A percentile compares a stretch with the other conserved stretches of the same genome.
phyloP scores from a whole-genome alignment of 2,329 filamentous ascomycete genomes.

The Raffaelea ambrosiae region DNA sequence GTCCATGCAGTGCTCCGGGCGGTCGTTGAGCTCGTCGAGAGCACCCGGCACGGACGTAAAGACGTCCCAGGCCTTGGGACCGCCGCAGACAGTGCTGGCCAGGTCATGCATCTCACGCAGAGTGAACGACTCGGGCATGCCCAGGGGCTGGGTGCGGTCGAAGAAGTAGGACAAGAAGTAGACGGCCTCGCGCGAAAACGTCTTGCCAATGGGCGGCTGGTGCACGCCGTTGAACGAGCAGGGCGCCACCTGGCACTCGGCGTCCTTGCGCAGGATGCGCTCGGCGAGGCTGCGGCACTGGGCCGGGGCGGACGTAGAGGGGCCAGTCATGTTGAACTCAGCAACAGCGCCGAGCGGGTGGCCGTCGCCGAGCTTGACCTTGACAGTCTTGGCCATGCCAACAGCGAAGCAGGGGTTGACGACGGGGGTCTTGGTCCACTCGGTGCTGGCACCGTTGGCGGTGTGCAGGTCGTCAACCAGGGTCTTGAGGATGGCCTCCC shows the following conservation, averaged over 20 bases:
- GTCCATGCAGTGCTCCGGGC: constrained; percentile 89
- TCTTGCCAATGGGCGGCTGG: constrained; percentile 86
- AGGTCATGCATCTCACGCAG: constrained; percentile 83
- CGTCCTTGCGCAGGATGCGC: constrained; percentile 82
- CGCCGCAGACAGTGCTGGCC: constrained; percentile 74
- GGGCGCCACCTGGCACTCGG: constrained; percentile 71
- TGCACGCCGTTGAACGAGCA: constrained; percentile 98
- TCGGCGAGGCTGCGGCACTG: constrained; percentile 89
- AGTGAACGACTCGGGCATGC: constrained; percentile 98
- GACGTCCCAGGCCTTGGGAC: constrained; percentile 67
- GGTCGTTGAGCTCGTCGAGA: constrained; percentile 66
- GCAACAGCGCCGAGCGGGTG: constrained; percentile 57
- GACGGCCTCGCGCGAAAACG: constrained; percentile 82
- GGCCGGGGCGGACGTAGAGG: constrained; percentile 62
- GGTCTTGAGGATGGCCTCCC: constrained; percentile 71
- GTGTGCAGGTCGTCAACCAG: constrained; percentile 66
- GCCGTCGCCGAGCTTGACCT: constrained; percentile 58
- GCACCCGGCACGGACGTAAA: constrained; percentile 72
- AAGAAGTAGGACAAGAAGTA: constrained; percentile 98
- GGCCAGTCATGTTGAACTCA: constrained; percentile 82
- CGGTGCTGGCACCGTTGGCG: constrained; percentile 45
- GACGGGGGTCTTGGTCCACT: constrained; percentile 65
- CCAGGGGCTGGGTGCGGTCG: constrained; percentile 85
- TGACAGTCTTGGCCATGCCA: constrained; percentile 65
- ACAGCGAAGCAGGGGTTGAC: constrained; percentile 81